Conservation (phyloP, 2,329 filamentous ascomycete genomes). For the Chaetomium sp. region DNA sequence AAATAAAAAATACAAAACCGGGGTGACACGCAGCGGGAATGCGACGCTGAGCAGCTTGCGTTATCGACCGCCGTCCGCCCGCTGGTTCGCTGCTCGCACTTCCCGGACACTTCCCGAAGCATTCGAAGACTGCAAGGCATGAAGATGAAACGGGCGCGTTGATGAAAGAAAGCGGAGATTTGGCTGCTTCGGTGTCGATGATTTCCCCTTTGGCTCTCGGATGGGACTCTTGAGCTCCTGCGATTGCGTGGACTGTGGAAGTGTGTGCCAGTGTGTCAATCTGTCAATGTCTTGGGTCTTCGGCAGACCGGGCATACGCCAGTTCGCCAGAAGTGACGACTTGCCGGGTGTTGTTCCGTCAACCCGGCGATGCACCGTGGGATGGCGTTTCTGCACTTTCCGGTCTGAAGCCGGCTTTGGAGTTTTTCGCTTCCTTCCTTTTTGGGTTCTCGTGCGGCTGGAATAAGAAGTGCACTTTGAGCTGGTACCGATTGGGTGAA, state of each 20-base stretch:
- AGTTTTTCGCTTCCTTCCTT: too few species aligned
- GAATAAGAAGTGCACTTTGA: too few species aligned
- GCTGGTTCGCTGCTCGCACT: too few species aligned
- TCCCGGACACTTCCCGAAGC: too few species aligned
- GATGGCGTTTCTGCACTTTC: too few species aligned
- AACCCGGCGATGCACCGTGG: too few species aligned
- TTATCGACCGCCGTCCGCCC: neutral
- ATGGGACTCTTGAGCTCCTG: slow-evolving; percentile 3
- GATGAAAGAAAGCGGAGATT: slow-evolving; percentile 4
- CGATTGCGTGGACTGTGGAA: slow-evolving; percentile 4
- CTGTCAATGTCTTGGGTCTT: neutral
- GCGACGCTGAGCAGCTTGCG: neutral
- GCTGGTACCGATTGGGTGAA: too few species aligned
- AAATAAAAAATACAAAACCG: slow-evolving; percentile 1
- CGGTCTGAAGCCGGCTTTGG: too few species aligned
- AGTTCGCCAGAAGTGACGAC: too few species aligned
- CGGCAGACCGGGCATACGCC: slow-evolving; percentile 2
- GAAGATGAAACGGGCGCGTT: slow-evolving; percentile 9
- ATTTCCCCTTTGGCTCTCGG: slow-evolving; percentile 8
- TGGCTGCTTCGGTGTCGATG: slow-evolving; percentile 5
- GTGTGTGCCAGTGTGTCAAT: too few species aligned
- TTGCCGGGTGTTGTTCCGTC: too few species aligned
- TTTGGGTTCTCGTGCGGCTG: too few species aligned
- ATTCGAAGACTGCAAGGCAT: neutral
- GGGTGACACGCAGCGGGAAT: slow-evolving; percentile 2